These are phyloP conservation scores for Alternaria brassicicola DNA, from an alignment of 2,329 filamentous ascomycete species.

Conservation along the genomic window DNA sequence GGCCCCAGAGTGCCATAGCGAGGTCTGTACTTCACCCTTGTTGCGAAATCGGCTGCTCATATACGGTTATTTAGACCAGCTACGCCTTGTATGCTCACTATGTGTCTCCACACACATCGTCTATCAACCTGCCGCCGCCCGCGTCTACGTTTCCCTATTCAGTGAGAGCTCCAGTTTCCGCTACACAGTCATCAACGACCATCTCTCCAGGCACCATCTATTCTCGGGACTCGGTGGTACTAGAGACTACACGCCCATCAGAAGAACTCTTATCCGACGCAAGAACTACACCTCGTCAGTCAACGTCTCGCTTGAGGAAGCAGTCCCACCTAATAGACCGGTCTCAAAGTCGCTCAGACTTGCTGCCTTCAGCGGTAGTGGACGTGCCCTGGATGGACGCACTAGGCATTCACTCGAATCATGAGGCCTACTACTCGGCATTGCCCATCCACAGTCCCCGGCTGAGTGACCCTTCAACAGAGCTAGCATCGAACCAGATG, in stretches of 20 bases:
- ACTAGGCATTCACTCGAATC: constrained; percentile 48
- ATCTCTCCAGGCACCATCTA: constrained; percentile 43
- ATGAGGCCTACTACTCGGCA: constrained; percentile 43
- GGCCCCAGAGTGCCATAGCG: constrained; percentile 34
- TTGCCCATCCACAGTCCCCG: constrained; percentile 39
- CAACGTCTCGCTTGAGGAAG: constrained; percentile 15
- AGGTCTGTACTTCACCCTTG: constrained; percentile 34
- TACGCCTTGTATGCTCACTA: constrained; percentile 43
- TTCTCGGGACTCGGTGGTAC: constrained; percentile 33
- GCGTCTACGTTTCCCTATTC: constrained; percentile 32
- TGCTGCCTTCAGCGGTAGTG: constrained; percentile 46
- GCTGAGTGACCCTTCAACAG: constrained; percentile 43
- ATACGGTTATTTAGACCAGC: constrained; percentile 21
- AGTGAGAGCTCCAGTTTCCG: constrained; percentile 27
- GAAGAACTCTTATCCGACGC: constrained; percentile 29
- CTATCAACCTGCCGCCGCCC: constrained; percentile 31
- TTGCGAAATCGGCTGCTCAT: constrained; percentile 14
- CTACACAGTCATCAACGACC: constrained; percentile 25
- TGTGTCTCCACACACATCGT: constrained; percentile 40
- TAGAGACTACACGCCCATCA: constrained; percentile 25
- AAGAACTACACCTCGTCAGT: constrained; percentile 12
- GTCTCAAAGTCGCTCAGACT: constrained; percentile 53
- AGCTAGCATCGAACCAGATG: constrained; percentile 33
- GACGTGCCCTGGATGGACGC: constrained; percentile 51
- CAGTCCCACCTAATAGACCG: constrained; percentile 30